These are phyloP conservation scores for Claviceps maximensis DNA, from an alignment of 2,329 filamentous ascomycete species.

Conservation along the genomic window DNA sequence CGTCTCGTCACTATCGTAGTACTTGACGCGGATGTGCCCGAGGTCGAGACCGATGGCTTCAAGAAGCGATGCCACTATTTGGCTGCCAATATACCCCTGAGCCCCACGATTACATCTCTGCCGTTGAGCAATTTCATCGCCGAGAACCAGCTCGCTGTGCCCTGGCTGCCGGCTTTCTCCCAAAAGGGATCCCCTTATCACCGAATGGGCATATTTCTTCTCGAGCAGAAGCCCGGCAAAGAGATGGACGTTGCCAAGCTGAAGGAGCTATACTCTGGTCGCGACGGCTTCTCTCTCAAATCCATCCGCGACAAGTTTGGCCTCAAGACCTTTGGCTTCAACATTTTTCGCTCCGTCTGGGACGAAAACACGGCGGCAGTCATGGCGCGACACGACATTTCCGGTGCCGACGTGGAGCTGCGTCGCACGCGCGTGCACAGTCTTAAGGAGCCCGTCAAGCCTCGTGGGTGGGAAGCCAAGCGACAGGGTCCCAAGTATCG, in stretches of 20 bases:
- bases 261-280: constrained; percentile 35
- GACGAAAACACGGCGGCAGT: constrained; percentile 78
- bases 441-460: constrained; percentile 47
- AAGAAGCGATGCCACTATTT: constrained; percentile 76
- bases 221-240: constrained; percentile 59
- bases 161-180: constrained; percentile 76
- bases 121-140: constrained; percentile 49
- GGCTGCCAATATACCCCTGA: constrained; percentile 49
- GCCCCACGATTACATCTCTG: constrained; percentile 42
- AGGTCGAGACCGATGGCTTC: constrained; percentile 62
- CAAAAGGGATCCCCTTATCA: constrained; percentile 90
- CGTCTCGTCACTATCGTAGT: constrained; percentile 76
- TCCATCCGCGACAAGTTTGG: constrained; percentile 58
- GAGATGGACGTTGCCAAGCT: constrained; percentile 44
- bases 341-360: constrained; percentile 80
- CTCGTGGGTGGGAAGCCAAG: constrained; percentile 54
- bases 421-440: constrained; percentile 64
- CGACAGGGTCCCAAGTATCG: constrained; percentile 51
- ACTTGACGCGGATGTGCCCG: constrained; percentile 81
- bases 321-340: constrained; percentile 65
- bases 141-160: constrained; percentile 53
- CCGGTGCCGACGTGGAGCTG: constrained; percentile 72
- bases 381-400: constrained; percentile 66
- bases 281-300: constrained; percentile 63
- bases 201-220: constrained; percentile 67